Conservation (phyloP, 1,284 basidiomycete genomes). For the Boletus semigastroideus region DNA sequence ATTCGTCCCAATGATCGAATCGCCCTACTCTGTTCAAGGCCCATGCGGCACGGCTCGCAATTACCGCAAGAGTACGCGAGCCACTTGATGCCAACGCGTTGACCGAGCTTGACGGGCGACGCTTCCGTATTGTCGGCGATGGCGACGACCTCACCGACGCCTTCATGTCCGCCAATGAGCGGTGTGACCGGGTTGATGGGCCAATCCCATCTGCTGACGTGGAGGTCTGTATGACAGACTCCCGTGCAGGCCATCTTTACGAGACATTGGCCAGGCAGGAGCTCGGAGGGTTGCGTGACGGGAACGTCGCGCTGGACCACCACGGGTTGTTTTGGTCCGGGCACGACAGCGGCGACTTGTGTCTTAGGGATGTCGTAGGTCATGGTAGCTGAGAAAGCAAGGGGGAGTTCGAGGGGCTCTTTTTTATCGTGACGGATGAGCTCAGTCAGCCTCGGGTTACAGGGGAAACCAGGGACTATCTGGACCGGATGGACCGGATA, state of each 20-base stretch:
- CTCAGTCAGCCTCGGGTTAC: too few species aligned
- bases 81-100: constrained; percentile 90
- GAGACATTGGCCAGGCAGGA: constrained; percentile 79
- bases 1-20: not conserved
- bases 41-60: constrained; percentile 76
- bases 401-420: not conserved
- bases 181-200: constrained; percentile 66
- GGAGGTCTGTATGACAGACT: constrained; percentile 79
- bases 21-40: constrained; percentile 65
- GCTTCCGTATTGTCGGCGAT: constrained; percentile 66
- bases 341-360: constrained; percentile 64
- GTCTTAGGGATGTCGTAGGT: constrained; percentile 52
- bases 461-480: too few species aligned
- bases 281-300: constrained; percentile 63
- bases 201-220: constrained; percentile 74
- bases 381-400: constrained; percentile 1
- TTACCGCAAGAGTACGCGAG: constrained; percentile 67
- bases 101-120: constrained; percentile 69
- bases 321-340: constrained; percentile 42
- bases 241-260: constrained; percentile 77
- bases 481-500: too few species aligned
- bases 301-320: constrained; percentile 50
- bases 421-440: not conserved
- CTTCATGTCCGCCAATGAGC: constrained; percentile 86
- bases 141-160: constrained; percentile 74